Base-by-base conservation (phyloP, 805 yeast genomes). In the Torulaspora franciscae region DNA sequence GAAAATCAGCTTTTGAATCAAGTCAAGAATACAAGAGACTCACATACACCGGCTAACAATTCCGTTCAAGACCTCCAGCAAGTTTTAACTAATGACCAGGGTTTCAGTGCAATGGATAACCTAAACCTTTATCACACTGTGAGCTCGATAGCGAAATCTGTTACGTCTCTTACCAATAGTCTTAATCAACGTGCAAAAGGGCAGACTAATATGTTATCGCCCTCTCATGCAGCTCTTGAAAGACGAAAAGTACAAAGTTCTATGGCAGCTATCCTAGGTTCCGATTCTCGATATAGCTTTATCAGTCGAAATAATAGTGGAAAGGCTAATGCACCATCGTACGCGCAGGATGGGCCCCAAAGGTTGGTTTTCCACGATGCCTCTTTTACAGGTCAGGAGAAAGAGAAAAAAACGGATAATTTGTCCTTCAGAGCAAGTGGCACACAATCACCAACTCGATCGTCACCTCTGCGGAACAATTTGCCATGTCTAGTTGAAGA, bases 1-100 rank as follows among this genome's bases (percentile, higher is more conserved):
- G 79, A 76, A 54, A 67, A 70, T 48, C 61, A 64, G n/a, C 48
- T 70, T 6, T 32, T 67, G 28, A 46, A 46, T n/a, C 60, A 61
- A 40, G 54, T 60, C 34, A 54, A 52, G 14, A 34, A 45, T 22
- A 40, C 43, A 4, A 45, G 47, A 6, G 39, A 47, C 15, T 40
- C 37, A 3, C 50, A 46, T 0, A 23, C 40, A n/a, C 32, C 42
- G 7, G 15, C 35, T 3, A n/a, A 25, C 10, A 27, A 28, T 15
- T 8, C 23, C 11, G 15, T 15, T 11, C n/a, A 35, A 30, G 32
- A 29, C 15, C 15, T 32, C 7, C 23, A 38, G 17, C 13, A 25
- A 14, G 23, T 11, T 10, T 25, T 10, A 8, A 23, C 17, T 5
- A 33, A 32, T 11, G 28, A 24, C 22, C 32, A 27, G 11, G 43